A percentile compares a stretch with the other conserved stretches of the same genome.
phyloP scores from a whole-genome alignment of 805 yeast genomes.

The Starmerella tilneyi region DNA sequence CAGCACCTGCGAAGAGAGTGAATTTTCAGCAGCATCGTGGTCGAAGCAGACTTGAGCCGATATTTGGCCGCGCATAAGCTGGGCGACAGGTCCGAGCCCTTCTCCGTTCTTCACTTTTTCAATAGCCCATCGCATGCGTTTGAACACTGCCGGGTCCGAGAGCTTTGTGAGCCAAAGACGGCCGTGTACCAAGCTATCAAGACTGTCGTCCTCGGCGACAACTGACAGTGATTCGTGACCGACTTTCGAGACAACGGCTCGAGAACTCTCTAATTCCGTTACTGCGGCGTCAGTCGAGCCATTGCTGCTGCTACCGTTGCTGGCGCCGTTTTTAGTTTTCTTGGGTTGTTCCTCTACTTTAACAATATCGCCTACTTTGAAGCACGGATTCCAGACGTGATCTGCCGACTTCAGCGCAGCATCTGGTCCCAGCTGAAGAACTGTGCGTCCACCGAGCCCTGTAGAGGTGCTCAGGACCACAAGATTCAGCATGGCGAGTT shows the following conservation, averaged over 20 bases:
- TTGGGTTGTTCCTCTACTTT: constrained; percentile 12
- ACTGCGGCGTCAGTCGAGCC: too few species aligned
- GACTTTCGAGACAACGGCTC: constrained; percentile 58
- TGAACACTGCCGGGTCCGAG: constrained; percentile 34
- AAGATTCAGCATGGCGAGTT: constrained; percentile 66
- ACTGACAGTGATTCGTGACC: constrained; percentile 42
- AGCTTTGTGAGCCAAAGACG: constrained; percentile 61
- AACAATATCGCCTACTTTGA: constrained; percentile 34
- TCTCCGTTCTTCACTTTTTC: constrained; percentile 38
- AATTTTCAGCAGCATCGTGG: constrained; percentile 2
- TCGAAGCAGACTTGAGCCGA: constrained; percentile 1
- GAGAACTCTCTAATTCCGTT: constrained; percentile 26
- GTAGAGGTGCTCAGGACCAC: constrained; percentile 51
- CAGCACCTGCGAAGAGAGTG: constrained; percentile 28
- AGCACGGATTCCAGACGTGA: constrained; percentile 36
- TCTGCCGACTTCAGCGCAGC: constrained; percentile 30
- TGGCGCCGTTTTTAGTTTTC: constrained; percentile 18
- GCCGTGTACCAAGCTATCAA: constrained; percentile 36
- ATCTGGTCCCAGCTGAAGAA: constrained; percentile 54
- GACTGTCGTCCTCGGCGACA: constrained; percentile 50
- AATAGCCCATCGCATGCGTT: constrained; percentile 66
- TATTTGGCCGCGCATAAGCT: constrained; percentile 7
- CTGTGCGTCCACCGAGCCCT: constrained; percentile 42
- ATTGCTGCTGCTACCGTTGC: not conserved
- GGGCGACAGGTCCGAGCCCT: not conserved